Percentiles rank a stretch among this genome's conserved stretches.
Conservation (phyloP, 148 eudicot genomes). For the Spergularia marina region DNA sequence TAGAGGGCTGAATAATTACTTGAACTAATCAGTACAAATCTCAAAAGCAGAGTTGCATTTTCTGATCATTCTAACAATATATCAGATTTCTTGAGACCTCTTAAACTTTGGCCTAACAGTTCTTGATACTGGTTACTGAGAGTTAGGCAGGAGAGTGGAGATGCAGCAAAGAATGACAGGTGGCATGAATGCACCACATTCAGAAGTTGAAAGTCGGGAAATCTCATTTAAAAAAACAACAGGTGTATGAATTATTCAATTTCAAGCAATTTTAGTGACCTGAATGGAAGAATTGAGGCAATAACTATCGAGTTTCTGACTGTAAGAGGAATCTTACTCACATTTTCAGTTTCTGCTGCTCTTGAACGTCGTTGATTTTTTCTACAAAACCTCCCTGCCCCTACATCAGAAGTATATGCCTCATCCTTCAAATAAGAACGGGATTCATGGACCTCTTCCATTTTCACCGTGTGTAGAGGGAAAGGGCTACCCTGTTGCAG, state of each 20-base stretch:
- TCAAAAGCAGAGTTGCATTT: not conserved
- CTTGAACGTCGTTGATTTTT: slow-evolving; percentile 7
- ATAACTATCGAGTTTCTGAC: not conserved
- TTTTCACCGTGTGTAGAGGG: slow-evolving; percentile 4
- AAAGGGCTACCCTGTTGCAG: slow-evolving; percentile 18
- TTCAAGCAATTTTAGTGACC: not conserved
- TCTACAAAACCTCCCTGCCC: slow-evolving; percentile 2
- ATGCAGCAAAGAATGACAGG: not conserved
- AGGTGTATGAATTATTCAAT: not conserved
- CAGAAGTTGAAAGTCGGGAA: too few relatives aligned
- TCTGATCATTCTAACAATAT: not conserved
- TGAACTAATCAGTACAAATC: not conserved
- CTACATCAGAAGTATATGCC: slow-evolving; percentile 1
- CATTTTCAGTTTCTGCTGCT: slow-evolving; percentile 20
- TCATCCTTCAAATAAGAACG: not conserved
- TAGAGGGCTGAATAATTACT: too few relatives aligned
- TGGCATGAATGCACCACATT: not conserved
- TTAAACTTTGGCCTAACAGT: too few relatives aligned
- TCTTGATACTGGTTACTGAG: too few relatives aligned
- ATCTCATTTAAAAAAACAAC: too few relatives aligned
- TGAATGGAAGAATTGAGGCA: not conserved
- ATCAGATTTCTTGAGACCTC: not conserved
- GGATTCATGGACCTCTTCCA: slow-evolving; percentile 1
- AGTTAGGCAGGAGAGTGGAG: not conserved
- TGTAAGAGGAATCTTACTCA: slow-evolving; percentile 12